Evolutionary conservation across 1,284 basidiomycete species (phyloP).

Genomic region (Athelia psychrophila): DNA sequence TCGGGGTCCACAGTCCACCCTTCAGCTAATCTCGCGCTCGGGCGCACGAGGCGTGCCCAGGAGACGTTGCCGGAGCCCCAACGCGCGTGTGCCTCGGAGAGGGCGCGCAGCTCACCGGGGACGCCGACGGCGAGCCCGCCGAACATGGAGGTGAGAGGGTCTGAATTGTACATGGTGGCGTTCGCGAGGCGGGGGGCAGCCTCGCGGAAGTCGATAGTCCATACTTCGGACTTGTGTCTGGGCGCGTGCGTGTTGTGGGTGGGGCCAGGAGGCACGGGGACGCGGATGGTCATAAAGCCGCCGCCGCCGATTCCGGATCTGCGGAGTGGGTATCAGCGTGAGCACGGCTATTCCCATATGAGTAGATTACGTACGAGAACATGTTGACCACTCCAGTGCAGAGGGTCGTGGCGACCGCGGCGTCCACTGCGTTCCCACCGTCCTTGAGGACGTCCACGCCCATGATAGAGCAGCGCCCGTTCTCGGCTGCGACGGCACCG

Average conservation of each 20-base stretch:
- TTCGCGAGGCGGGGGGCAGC: conserved; percentile 74
- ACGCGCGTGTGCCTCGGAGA: conserved; percentile 75
- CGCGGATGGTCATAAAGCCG: conserved; percentile 87
- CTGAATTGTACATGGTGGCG: conserved; percentile 68
- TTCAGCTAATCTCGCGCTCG: conserved; percentile 64
- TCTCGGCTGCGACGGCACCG: conserved; percentile 89
- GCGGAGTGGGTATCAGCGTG: too few relatives aligned
- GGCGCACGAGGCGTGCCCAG: conserved; percentile 64
- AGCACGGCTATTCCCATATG: too few relatives aligned
- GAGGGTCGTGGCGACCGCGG: conserved; percentile 76
- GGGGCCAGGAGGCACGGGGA: too few relatives aligned
- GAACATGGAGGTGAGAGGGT: conserved; percentile 50
- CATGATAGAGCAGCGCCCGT: conserved; percentile 79
- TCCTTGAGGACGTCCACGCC: conserved; percentile 75
- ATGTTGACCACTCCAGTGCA: conserved; percentile 88
- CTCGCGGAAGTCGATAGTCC: conserved; percentile 87
- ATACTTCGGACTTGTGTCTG: conserved; percentile 54
- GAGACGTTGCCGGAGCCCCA: conserved; percentile 63
- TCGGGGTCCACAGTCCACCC: conserved; percentile 80
- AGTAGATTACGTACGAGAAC: conserved; percentile 66
- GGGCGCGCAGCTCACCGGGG: conserved; percentile 84
- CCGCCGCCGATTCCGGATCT: conserved; percentile 89
- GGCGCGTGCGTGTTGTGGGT: too few relatives aligned
- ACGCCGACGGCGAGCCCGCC: conserved; percentile 85
- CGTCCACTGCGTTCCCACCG: conserved; percentile 91